Percentiles rank a stretch among this genome's conserved stretches.
phyloP scores from a whole-genome alignment of 805 yeast genomes.

The Schizosaccharomyces japonicus region DNA sequence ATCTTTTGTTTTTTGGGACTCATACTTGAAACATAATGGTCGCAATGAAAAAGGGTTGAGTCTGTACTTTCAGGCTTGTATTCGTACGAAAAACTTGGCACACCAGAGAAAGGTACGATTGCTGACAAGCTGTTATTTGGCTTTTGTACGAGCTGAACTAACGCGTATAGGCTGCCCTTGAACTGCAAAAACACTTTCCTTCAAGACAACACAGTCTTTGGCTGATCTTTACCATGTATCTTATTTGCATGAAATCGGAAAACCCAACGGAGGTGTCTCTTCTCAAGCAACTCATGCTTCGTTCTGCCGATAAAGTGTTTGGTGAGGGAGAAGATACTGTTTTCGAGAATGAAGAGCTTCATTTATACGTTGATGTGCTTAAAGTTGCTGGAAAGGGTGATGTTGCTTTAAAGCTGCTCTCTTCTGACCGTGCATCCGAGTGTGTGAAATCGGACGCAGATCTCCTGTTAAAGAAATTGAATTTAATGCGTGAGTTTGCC shows the following conservation, averaged over 20 bases:
- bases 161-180: conserved; percentile 1
- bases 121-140: neutral
- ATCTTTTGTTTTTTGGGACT: neutral
- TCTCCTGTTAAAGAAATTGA: neutral
- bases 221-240: neutral
- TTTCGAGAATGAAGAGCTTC: neutral
- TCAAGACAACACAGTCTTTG: neutral
- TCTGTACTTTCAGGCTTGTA: neutral
- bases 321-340: neutral
- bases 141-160: too few species aligned
- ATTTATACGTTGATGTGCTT: neutral
- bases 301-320: neutral
- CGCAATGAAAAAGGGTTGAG: neutral
- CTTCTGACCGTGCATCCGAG: neutral
- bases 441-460: neutral
- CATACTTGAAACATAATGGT: neutral
- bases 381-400: neutral
- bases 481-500: neutral
- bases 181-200: neutral
- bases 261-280: neutral
- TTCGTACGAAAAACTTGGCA: neutral
- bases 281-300: neutral
- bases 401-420: neutral
- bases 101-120: conserved; percentile 2
- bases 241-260: neutral